Base-by-base conservation (phyloP, 2,329 filamentous ascomycete genomes). In the Dactylonectria macrodidyma region DNA sequence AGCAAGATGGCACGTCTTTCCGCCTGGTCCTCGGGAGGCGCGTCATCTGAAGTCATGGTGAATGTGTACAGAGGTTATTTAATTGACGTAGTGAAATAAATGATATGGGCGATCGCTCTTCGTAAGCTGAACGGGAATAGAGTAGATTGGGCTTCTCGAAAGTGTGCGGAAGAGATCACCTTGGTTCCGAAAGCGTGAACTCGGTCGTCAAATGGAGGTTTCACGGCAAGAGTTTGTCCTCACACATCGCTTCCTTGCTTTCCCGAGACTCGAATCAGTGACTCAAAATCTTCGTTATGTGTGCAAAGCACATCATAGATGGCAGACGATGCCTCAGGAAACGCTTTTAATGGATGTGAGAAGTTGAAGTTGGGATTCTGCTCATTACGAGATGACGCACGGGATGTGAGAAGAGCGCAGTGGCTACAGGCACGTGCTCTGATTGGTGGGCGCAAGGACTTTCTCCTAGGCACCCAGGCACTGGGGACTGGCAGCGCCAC, bases 1-100 rank as follows among this genome's bases (percentile, higher is more conserved):
- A 79, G 73, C 8, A 81, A 62, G 7, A 63, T 69, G 24, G 75
- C 72, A 44, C 76, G 77, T 16, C 64, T 73, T 26, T 77, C 71
- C 14, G 71, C 73, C 60, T 64, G 50, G 19, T 72, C 71, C 11
- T 74, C 74, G 2, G 64, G 44, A 14, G 12, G 50, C 2, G 65
- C 59, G 12, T 78, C 75, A 47, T 75, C 75, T 14, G 73, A 66
- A 30, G 70, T 72, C 80, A 81, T 81, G 60, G 3, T 65, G 59
- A 58, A 30, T 36, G 10, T 24, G 41, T 59, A 11, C 14, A 48
- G 26, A 60, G 33, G 19, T 2, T 46, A 30, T 14, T 24, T 41
- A 24, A 22, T 50, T 50, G 30, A n/a, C 34, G 50, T 34, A 26
- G 16, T 34, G 48, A 34, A 34, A 22, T 34, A 19, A 19, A 30